Conservation (phyloP, 176 grass and related monocot genomes). For the Cocos nucifera region DNA sequence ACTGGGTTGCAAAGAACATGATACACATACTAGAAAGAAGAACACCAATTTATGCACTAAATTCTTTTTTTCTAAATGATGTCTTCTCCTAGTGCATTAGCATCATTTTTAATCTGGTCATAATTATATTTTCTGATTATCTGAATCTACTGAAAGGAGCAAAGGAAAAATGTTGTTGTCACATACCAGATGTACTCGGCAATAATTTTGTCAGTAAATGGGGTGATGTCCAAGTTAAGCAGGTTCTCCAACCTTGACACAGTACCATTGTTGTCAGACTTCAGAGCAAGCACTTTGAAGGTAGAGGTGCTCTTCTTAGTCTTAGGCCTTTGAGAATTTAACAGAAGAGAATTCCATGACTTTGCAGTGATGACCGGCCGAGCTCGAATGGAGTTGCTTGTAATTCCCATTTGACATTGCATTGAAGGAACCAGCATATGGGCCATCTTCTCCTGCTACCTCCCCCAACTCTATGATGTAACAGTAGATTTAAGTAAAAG, state of each 20-base stretch:
- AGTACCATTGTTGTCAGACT: conserved; percentile 38
- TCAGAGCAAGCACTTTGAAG: conserved; percentile 76
- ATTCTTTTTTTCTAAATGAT: no score
- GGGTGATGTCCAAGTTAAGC: conserved; percentile 84
- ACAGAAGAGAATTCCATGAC: conserved; percentile 49
- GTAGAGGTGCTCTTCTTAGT: conserved; percentile 32
- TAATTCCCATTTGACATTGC: conserved; percentile 53
- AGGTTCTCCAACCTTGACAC: conserved; percentile 74
- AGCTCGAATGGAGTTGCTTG: conserved; percentile 23
- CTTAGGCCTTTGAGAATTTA: conserved; percentile 28
- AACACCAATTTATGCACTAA: no score
- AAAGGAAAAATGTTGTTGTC: neutral
- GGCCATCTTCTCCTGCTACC: conserved; percentile 37
- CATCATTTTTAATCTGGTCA: no score
- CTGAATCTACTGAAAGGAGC: neutral
- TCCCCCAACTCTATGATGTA: neutral
- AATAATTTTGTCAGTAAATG: conserved; percentile 73
- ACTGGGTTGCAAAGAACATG: no score
- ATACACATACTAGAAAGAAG: no score
- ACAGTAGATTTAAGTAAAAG: neutral
- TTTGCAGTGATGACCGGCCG: conserved; percentile 32
- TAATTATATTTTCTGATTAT: no score
- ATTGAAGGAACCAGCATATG: conserved; percentile 76
- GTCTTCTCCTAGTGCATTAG: no score
- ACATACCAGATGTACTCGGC: conserved; percentile 95